These are phyloP conservation scores for Metarhizium humberi DNA, from an alignment of 2,329 filamentous ascomycete species.

Conservation along the genomic window DNA sequence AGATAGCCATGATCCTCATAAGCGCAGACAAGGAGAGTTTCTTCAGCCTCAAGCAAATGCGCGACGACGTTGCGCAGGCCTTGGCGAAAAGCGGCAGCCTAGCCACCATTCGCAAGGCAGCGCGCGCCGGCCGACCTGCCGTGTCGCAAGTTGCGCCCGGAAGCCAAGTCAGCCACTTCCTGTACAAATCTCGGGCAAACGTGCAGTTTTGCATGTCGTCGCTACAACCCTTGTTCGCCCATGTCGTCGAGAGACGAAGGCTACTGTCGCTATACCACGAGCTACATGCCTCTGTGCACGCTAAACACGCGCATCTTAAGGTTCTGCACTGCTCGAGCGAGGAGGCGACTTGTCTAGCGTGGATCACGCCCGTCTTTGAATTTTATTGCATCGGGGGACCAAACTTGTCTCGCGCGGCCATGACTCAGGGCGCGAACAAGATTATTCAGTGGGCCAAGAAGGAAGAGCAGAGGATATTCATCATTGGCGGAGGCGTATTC, in stretches of 20 bases:
- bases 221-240: conserved; percentile 57
- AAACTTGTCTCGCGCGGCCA: conserved; percentile 49
- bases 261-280: conserved; percentile 79
- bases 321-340: conserved; percentile 70
- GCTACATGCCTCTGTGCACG: conserved; percentile 77
- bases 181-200: conserved; percentile 91
- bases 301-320: conserved; percentile 74
- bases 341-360: conserved; percentile 75
- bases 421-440: conserved; percentile 81
- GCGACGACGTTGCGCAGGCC: conserved; percentile 54
- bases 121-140: conserved; percentile 59
- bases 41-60: conserved; percentile 73
- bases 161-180: conserved; percentile 76
- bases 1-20: conserved; percentile 88
- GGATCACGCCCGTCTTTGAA: conserved; percentile 87
- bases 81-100: conserved; percentile 69
- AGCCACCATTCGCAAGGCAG: conserved; percentile 62
- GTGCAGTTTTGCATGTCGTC: conserved; percentile 94
- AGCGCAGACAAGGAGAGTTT: conserved; percentile 91
- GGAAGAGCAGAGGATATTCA: conserved; percentile 91
- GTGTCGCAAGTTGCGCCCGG: conserved; percentile 71
- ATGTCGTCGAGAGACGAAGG: conserved; percentile 52
- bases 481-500: conserved; percentile 92
- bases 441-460: conserved; percentile 84
- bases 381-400: conserved; percentile 91